A percentile compares a stretch with the other conserved stretches of the same genome.
phyloP scores from a whole-genome alignment of 2,329 filamentous ascomycete species.

The Phialophora tarda region DNA sequence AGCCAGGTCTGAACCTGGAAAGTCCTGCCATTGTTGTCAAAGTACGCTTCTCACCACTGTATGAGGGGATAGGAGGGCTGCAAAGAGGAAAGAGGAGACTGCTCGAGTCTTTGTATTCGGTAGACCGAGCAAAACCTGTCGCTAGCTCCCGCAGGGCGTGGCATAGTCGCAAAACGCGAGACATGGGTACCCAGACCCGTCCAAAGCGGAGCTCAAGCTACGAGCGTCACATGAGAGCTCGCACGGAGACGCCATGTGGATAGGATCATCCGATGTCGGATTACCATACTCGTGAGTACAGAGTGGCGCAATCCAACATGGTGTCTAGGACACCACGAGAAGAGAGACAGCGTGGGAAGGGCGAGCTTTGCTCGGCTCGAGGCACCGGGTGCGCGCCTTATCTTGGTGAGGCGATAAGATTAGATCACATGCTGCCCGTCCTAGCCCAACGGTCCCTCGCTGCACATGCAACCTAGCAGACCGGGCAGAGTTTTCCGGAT shows the following conservation, averaged over 20 bases:
- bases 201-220: neutral
- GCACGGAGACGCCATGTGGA: neutral
- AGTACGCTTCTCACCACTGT: neutral
- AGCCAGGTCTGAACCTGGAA: constrained; percentile 3
- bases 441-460: neutral
- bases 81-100: neutral
- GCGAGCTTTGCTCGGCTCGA: neutral
- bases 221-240: neutral
- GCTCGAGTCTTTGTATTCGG: constrained; percentile 1
- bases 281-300: neutral
- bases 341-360: neutral
- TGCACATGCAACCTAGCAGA: neutral
- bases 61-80: neutral
- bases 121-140: neutral
- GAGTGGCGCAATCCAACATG: neutral
- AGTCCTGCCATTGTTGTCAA: neutral
- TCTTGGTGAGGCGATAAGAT: constrained; percentile 15
- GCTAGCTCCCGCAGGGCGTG: neutral
- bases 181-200: neutral
- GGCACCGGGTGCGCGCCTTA: neutral
- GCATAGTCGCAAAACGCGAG: neutral
- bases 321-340: neutral
- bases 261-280: neutral
- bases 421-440: neutral
- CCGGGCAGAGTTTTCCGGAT: neutral